Evolutionary conservation across 768 basidiomycete genomes (phyloP).

Genomic region (Tricholoma bakamatsutake): DNA sequence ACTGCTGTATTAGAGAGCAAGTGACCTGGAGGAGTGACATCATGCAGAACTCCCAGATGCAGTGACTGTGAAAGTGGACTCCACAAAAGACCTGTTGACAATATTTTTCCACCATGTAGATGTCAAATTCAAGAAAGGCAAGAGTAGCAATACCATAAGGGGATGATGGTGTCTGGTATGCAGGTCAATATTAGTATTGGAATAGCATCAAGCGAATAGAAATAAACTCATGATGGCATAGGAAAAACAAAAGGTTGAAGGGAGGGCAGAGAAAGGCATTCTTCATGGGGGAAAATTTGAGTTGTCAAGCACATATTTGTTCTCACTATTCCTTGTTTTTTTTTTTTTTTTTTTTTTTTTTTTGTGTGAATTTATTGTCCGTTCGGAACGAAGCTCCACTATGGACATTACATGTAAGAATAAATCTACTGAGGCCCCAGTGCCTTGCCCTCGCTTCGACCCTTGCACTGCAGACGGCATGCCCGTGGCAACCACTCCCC

Average conservation of each 20-base stretch:
- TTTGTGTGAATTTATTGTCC: no score
- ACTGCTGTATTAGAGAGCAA: neutral
- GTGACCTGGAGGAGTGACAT: conserved; percentile 1
- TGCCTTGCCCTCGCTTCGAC: no score
- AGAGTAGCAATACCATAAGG: neutral
- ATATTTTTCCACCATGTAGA: neutral
- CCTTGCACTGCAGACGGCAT: no score
- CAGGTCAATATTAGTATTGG: neutral
- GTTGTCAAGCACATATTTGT: conserved; percentile 8
- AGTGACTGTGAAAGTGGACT: neutral
- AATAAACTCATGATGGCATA: neutral
- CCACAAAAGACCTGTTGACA: conserved; percentile 1
- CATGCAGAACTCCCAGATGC: neutral
- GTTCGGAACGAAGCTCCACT: no score
- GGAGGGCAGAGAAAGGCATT: neutral
- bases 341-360: no score
- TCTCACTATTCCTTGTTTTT: conserved; percentile 9
- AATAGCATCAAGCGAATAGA: neutral
- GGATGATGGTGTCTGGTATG: neutral
- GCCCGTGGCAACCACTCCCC: no score
- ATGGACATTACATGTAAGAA: no score
- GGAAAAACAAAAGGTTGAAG: neutral
- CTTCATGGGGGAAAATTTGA: conserved; percentile 10
- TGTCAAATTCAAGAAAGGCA: conserved; percentile 2
- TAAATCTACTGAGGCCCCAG: no score